These are phyloP conservation scores for Aurantiochytrium sp. DNA, from an alignment of 108 stramenopile genomes.

Conservation along the genomic window DNA sequence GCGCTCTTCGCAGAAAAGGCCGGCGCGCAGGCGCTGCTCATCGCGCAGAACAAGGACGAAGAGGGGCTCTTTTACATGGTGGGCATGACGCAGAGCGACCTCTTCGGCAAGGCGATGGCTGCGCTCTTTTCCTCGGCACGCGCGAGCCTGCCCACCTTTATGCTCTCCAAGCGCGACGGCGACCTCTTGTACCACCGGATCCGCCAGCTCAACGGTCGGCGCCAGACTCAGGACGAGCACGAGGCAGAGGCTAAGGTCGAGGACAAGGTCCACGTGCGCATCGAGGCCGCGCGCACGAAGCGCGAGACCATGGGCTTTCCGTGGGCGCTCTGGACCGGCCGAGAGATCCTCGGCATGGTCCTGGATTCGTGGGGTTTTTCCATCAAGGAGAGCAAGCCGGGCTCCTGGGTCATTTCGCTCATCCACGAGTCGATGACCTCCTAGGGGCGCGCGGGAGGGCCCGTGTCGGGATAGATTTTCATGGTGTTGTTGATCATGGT, in stretches of 20 bases:
- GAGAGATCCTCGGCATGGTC: neutral
- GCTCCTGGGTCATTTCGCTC: neutral
- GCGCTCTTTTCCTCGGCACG: neutral
- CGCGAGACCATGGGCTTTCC: neutral
- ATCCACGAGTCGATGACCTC: neutral
- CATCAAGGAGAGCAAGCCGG: neutral
- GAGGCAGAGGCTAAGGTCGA: neutral
- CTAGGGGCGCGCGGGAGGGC: too few relatives aligned
- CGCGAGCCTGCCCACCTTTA: neutral
- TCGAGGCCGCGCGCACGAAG: neutral
- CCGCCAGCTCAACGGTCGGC: neutral
- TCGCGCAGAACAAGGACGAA: slow-evolving; percentile 29
- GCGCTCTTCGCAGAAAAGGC: slow-evolving; percentile 28
- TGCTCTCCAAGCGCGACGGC: neutral
- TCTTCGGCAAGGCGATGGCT: neutral
- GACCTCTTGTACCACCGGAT: neutral
- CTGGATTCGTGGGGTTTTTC: neutral
- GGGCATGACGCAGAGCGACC: neutral
- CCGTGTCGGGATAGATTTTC: too few relatives aligned
- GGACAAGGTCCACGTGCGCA: neutral
- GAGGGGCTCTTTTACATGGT: slow-evolving; percentile 5
- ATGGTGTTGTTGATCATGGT: too few relatives aligned
- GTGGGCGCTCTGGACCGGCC: neutral
- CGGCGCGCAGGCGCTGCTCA: slow-evolving; percentile 28
- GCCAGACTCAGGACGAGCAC: too few relatives aligned